phyloP scores from a whole-genome alignment of 345 rosid genomes.

The Aquilaria yunnanensis region DNA sequence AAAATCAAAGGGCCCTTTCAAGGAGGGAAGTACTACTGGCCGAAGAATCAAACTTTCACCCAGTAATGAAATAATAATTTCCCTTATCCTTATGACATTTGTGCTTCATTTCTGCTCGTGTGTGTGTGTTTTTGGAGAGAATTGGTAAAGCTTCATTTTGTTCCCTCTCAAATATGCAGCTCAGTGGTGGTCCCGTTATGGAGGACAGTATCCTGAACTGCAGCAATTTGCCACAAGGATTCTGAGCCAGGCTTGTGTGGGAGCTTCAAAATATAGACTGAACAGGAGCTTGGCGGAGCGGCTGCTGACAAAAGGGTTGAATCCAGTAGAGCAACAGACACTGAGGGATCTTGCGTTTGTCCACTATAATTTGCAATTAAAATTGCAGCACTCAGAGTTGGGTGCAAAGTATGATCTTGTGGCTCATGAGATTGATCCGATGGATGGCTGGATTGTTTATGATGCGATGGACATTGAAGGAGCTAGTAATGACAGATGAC shows the following conservation, averaged over 20 bases:
- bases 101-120: background rate
- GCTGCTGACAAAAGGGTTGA: conserved; percentile 21
- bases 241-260: conserved; percentile 53
- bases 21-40: conserved; percentile 31
- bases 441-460: conserved; percentile 20
- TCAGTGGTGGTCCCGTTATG: conserved; percentile 50
- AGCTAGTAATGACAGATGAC: conserved; percentile 1
- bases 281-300: conserved; percentile 43
- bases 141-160: background rate
- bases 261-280: conserved; percentile 41
- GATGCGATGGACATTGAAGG: background rate
- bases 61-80: conserved; percentile 22
- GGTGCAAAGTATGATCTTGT: conserved; percentile 1
- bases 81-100: background rate
- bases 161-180: conserved; percentile 19
- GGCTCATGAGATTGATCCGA: conserved; percentile 19
- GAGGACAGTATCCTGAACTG: conserved; percentile 40
- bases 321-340: conserved; percentile 16
- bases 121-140: background rate
- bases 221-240: conserved; percentile 42
- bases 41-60: conserved; percentile 32
- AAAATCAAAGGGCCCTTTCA: conserved; percentile 31
- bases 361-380: conserved; percentile 45
- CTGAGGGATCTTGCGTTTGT: conserved; percentile 28
- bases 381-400: conserved; percentile 20